Percentiles rank a stretch among this genome's conserved stretches.
Evolutionary conservation across 345 rosid genomes (phyloP).

Genomic region (Populus alba): DNA sequence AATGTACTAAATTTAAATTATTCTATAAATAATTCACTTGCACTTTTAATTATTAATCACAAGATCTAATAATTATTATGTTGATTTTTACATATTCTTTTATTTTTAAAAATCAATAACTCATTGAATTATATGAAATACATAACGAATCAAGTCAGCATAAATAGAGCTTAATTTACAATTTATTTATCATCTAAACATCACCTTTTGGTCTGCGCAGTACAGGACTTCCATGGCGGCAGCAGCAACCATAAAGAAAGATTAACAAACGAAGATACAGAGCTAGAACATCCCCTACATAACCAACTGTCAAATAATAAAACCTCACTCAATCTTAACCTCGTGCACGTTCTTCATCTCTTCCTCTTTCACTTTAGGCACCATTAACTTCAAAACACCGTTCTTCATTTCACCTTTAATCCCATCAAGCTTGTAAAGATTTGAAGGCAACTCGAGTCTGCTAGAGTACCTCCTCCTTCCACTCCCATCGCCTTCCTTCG

Average conservation of each 20-base stretch:
- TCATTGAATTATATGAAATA: no score
- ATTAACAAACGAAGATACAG: not conserved
- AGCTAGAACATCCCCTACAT: not conserved
- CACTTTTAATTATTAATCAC: no score
- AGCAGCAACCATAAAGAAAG: not conserved
- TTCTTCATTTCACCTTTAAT: slow-evolving; percentile 34
- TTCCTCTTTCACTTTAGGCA: slow-evolving; percentile 4
- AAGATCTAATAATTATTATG: no score
- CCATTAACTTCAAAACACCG: slow-evolving; percentile 6
- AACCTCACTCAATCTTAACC: not conserved
- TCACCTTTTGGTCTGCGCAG: not conserved
- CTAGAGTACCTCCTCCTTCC: slow-evolving; percentile 43
- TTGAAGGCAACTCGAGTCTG: slow-evolving; percentile 43
- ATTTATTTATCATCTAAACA: no score
- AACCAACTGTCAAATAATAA: not conserved
- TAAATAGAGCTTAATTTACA: no score
- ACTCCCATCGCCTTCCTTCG: slow-evolving; percentile 24
- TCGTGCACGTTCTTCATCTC: not conserved
- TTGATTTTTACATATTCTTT: no score
- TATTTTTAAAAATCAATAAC: no score
- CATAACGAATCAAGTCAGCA: no score
- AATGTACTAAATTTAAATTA: no score
- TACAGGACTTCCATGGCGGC: not conserved
- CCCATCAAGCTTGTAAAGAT: slow-evolving; percentile 39
- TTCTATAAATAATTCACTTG: no score